Evolutionary conservation across 305 asterid species (phyloP), one percentile per base, ranked within the genome.

Genomic region (Fraxinus sp.): DNA sequence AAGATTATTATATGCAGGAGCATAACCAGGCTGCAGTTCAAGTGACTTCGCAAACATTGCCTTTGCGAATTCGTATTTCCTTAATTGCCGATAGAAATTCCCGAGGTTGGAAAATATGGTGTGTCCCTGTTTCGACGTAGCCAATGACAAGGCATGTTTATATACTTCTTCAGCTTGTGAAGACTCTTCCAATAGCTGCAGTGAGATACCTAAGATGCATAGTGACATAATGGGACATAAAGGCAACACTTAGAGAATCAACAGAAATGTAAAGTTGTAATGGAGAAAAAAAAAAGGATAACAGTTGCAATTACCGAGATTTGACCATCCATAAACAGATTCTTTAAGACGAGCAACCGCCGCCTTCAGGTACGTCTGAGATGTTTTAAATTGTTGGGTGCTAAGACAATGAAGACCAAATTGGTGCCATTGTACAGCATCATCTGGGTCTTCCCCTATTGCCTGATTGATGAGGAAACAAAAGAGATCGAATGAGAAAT

Each of bases 381-480:
- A 95, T 79, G 85, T 78, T 90, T 91, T 91, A 84, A 91, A 90
- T 87, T 95, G 97, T 87, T 93, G 99, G 13, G 95, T 92, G 81
- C 94, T 90, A 62, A 95, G 97, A 85, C 88, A 88, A 86, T 94
- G 99, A 85, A 93, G 98, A 79, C 99, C 99, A 57, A 94, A 88
- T 90, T 94, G 99, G 86, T 95, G 98, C 99, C 99, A 95, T 82
- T 94, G 99, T 78, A 94, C 89, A 86, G 98, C 98, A 86, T 95
- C 97, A 75, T 93, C 93, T 3, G 98, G 97, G 80, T 95, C 98
- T 89, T 93, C 98, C 80, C 94, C 95, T 62, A 94, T 87, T 36
- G 98, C 96, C 99, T 94, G 88, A 83, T 79, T 79, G 79, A 87
- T 37, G 81, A 16, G 66, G 74, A 80, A 76, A 46, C 8, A 14